A percentile compares a stretch with the other conserved stretches of the same genome.
Evolutionary conservation across 345 rosid species (phyloP).

Genomic region (Moricandia arvensis): DNA sequence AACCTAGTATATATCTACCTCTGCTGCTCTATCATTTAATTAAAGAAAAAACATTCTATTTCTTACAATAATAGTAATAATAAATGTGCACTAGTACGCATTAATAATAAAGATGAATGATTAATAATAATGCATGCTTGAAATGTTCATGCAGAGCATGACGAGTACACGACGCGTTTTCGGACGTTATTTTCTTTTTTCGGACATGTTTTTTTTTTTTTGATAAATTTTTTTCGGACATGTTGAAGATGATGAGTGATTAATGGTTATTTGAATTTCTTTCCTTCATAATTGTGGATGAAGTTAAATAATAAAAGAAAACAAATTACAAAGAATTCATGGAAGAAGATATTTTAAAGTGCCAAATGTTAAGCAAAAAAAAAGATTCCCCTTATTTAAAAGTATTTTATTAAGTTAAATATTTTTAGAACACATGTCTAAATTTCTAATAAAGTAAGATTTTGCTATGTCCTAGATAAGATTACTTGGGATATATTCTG

Average conservation of each 20-base stretch:
- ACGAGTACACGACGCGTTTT: conserved; percentile 4
- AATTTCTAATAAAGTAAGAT: neutral
- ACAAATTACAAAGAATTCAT: neutral
- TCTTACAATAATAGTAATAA: neutral
- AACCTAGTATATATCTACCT: neutral
- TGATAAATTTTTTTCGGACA: neutral
- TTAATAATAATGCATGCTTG: neutral
- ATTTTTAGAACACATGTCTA: neutral
- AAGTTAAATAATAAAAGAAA: neutral
- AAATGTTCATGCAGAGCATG: conserved; percentile 31
- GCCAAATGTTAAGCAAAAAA: neutral
- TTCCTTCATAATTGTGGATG: neutral
- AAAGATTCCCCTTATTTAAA: neutral
- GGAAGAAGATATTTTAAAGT: neutral
- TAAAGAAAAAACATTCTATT: conserved; percentile 28
- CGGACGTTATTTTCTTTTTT: neutral
- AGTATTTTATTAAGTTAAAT: neutral
- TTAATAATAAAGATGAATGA: conserved; percentile 4
- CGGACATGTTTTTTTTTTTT: too few relatives aligned
- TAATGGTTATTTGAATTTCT: neutral
- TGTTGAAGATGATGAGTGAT: neutral
- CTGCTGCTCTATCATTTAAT: neutral
- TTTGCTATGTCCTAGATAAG: neutral
- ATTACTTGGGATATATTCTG: neutral
- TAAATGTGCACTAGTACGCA: conserved; percentile 10